Conservation (phyloP, 306 rosid species). For the Gillenia trifoliata region DNA sequence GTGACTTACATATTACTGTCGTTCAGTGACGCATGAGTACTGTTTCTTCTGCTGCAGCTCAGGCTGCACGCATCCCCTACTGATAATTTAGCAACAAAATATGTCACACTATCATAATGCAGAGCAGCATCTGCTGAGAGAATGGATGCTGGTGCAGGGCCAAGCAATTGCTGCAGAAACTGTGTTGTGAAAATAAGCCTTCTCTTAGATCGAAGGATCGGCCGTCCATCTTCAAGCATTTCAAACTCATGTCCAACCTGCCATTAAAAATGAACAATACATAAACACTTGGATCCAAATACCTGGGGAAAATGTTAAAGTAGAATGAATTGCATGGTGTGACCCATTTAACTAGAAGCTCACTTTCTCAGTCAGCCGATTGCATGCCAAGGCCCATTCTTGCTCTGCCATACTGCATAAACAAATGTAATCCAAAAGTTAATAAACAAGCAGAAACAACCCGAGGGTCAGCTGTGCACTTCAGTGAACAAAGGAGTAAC, state of each 20-base stretch:
- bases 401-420: slow-evolving; percentile 40
- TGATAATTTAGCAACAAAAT: slow-evolving; percentile 33
- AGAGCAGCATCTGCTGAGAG: slow-evolving; percentile 38
- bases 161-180: slow-evolving; percentile 45
- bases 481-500: background rate
- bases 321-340: background rate
- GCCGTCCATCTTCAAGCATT: slow-evolving; percentile 27
- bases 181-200: slow-evolving; percentile 43
- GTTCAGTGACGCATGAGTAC: slow-evolving; percentile 1
- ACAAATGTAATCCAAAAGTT: slow-evolving; percentile 2
- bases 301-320: background rate
- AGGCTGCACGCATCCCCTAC: slow-evolving; percentile 52
- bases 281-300: background rate
- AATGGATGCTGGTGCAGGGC: slow-evolving; percentile 35
- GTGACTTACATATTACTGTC: slow-evolving; percentile 31
- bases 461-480: background rate
- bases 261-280: slow-evolving; percentile 13
- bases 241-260: slow-evolving; percentile 42
- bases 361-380: slow-evolving; percentile 43
- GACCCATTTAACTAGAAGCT: slow-evolving; percentile 1
- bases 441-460: background rate
- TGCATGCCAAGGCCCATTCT: slow-evolving; percentile 44
- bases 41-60: slow-evolving; percentile 19
- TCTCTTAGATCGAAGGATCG: slow-evolving; percentile 34
- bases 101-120: slow-evolving; percentile 35